Percentiles rank a stretch among this genome's conserved stretches.
phyloP scores from a whole-genome alignment of 208 protist species.

The Acanthamoeba triangularis region DNA sequence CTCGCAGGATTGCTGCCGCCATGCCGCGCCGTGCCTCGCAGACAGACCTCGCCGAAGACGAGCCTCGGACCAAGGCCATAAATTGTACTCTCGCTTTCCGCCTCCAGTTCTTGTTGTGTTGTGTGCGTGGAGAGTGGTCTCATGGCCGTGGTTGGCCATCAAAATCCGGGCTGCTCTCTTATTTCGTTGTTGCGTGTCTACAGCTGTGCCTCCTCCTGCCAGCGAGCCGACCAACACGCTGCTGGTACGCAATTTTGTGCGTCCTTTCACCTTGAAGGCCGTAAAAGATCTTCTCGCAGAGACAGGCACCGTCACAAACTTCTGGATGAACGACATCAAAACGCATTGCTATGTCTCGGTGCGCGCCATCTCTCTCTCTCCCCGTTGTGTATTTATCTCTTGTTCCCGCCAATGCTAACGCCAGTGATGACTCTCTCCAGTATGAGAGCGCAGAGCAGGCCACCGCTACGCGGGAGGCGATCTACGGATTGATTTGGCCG shows the following conservation, averaged over 20 bases:
- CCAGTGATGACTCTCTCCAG: background rate
- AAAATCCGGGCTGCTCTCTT: background rate
- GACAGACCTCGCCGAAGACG: background rate
- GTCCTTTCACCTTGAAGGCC: slow-evolving; percentile 75
- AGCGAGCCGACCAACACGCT: slow-evolving; percentile 68
- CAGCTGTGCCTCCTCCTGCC: slow-evolving; percentile 48
- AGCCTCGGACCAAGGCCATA: background rate
- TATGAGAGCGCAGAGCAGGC: slow-evolving; percentile 73
- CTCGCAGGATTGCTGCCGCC: background rate
- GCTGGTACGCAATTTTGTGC: slow-evolving; percentile 78
- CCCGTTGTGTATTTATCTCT: too few species aligned
- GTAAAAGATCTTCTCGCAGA: slow-evolving; percentile 71
- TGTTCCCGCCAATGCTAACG: background rate
- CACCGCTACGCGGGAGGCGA: background rate
- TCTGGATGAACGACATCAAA: slow-evolving; percentile 80
- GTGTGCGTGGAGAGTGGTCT: background rate
- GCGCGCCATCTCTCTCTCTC: background rate
- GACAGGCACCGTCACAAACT: slow-evolving; percentile 42
- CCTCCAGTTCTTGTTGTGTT: background rate
- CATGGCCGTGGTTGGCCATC: background rate
- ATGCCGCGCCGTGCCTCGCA: background rate
- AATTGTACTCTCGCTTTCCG: background rate
- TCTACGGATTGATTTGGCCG: slow-evolving; percentile 77
- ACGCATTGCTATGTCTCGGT: slow-evolving; percentile 77
- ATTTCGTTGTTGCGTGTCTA: background rate